phyloP scores from a whole-genome alignment of 768 basidiomycete species.

The Podaxis pistillaris region DNA sequence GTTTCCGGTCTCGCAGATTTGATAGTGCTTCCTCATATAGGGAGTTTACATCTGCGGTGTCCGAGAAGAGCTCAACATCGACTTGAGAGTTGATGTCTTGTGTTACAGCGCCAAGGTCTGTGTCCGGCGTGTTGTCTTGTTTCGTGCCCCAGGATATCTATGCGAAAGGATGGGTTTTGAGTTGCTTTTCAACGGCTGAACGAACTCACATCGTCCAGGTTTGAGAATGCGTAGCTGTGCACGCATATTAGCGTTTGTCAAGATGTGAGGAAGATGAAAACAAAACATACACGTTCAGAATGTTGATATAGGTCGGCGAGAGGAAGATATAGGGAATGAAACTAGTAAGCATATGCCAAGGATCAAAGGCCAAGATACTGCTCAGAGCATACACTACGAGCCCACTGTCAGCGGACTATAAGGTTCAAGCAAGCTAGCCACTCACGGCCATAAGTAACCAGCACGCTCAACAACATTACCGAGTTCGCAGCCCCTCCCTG shows the following conservation, averaged over 20 bases:
- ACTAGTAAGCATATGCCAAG: slow-evolving; percentile 95
- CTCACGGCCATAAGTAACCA: slow-evolving; percentile 81
- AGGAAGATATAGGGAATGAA: slow-evolving; percentile 87
- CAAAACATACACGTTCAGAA: slow-evolving; percentile 66
- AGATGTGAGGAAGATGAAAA: neutral
- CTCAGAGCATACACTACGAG: slow-evolving; percentile 69
- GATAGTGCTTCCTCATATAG: slow-evolving; percentile 83
- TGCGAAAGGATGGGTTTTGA: neutral
- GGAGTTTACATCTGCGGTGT: slow-evolving; percentile 77
- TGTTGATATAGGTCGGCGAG: slow-evolving; percentile 77
- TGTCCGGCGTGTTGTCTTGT: slow-evolving; percentile 69
- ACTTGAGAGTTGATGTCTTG: slow-evolving; percentile 81
- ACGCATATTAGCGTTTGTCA: neutral
- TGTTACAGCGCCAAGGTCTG: slow-evolving; percentile 80
- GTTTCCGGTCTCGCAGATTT: slow-evolving; percentile 50
- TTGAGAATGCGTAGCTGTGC: slow-evolving; percentile 77
- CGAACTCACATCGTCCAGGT: slow-evolving; percentile 74
- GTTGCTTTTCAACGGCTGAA: neutral
- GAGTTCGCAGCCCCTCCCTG: slow-evolving; percentile 67
- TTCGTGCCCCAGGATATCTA: slow-evolving; percentile 98
- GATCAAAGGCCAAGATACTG: slow-evolving; percentile 85
- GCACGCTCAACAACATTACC: slow-evolving; percentile 80
- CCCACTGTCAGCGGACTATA: neutral
- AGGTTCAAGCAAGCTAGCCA: slow-evolving; percentile 5
- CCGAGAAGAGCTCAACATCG: slow-evolving; percentile 82